Conservation (phyloP, 2,329 filamentous ascomycete genomes). For the Knufia fluminis region DNA sequence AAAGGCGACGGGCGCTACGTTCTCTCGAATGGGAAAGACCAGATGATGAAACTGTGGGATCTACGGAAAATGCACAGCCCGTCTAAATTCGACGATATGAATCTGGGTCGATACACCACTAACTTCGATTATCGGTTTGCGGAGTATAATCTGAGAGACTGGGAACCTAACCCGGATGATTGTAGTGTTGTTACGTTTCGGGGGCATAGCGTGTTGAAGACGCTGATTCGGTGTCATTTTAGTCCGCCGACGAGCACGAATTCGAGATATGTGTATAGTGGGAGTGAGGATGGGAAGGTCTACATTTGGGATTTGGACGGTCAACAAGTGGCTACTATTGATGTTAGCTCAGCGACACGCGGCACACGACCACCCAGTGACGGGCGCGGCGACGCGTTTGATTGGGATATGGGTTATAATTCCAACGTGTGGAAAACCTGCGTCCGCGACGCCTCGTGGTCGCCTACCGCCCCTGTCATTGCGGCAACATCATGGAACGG, state of each 20-base stretch:
- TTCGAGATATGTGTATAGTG: conserved; percentile 85
- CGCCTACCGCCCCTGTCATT: conserved; percentile 72
- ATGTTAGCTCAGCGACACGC: conserved; percentile 64
- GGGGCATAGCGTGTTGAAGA: conserved; percentile 79
- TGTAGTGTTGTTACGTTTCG: conserved; percentile 90
- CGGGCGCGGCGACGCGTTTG: conserved; percentile 48
- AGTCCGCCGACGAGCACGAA: conserved; percentile 78
- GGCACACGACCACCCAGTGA: conserved; percentile 49
- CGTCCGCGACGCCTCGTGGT: conserved; percentile 84
- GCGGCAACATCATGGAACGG: conserved; percentile 76
- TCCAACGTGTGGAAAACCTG: conserved; percentile 61
- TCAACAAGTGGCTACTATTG: conserved; percentile 65
- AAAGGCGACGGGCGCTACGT: conserved; percentile 87
- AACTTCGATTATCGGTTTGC: conserved; percentile 56
- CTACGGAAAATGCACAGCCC: conserved; percentile 78
- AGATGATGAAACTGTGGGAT: conserved; percentile 97
- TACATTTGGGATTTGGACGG: conserved; percentile 92
- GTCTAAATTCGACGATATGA: conserved; percentile 42
- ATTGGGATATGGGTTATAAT: conserved; percentile 33
- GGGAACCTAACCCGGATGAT: conserved; percentile 65
- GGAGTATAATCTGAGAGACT: conserved; percentile 41
- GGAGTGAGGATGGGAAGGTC: conserved; percentile 79
- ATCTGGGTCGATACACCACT: conserved; percentile 45
- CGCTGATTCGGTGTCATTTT: conserved; percentile 91
- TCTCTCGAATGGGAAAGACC: conserved; percentile 88